Evolutionary conservation across 352 stramenopile species (phyloP), one percentile per base, ranked within the genome.

Genomic region (Phytophthora macrochlamydospora): DNA sequence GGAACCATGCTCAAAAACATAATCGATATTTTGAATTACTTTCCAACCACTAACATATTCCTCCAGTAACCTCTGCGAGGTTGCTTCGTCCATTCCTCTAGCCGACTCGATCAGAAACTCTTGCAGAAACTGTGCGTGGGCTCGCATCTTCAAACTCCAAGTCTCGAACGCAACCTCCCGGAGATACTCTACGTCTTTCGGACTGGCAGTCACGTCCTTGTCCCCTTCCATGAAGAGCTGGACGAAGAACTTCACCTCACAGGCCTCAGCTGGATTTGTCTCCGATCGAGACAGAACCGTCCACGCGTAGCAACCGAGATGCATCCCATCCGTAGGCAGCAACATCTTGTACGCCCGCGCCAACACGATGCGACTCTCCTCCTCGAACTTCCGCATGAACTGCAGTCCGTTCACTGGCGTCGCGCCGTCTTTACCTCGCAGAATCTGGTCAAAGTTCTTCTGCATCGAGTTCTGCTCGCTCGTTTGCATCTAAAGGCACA

Each of bases 381-480:
- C 69, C 32, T 66, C 55, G 24, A 67, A 73, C 31, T 76, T 73
- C 11, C 53, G 61, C 69, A 76, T 73, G 50, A 71, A 64, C 40
- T 76, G 69, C n/a, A 76, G 50, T 0, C 64, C 64, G n/a, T 70
- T 70, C 0, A 76, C 35, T 12, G 59, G 54, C 33, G 48, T 61
- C 18, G 50, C 57, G 4, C 59, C 67, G 1, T 18, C 45, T 2
- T 45, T 18, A 9, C 58, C 56, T 3, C 51, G 56, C 4, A 76
- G 7, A 35, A 70, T 58, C 46, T 70, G 50, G 48, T 70, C 59
- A 29, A 73, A 73, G 48, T 61, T 71, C 18, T 73, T 76, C 51
- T 76, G 51, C 51, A 76, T 59, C 24, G 65, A 42, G n/a, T 73
- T 59, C 0, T 59, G 59, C 2, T 49, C 48, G 48, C 33, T 62